These are phyloP conservation scores for Kandelia obovata DNA, from an alignment of 345 rosid genomes.

Conservation along the genomic window DNA sequence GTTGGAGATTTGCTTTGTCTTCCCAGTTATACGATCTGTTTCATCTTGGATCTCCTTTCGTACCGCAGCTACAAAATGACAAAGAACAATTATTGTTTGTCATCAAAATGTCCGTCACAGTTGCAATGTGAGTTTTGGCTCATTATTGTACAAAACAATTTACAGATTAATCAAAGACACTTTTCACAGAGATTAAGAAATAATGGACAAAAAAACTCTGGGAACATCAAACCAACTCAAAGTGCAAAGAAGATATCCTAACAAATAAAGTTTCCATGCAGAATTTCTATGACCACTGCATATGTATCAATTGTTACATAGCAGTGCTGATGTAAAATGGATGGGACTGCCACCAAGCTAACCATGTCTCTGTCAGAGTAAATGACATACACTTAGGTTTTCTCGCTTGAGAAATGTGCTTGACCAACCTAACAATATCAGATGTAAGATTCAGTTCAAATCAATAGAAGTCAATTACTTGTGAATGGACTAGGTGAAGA, in stretches of 20 bases:
- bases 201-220: not conserved
- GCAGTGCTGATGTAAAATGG: not conserved
- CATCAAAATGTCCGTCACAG: not conserved
- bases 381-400: not conserved
- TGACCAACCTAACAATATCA: not conserved
- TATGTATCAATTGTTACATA: not conserved
- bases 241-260: not conserved
- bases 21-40: constrained; percentile 75
- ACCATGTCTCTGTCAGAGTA: not conserved
- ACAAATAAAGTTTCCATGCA: not conserved
- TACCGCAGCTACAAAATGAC: constrained; percentile 49
- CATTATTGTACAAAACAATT: not conserved
- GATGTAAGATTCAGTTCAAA: not conserved
- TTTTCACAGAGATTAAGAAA: not conserved
- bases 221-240: not conserved
- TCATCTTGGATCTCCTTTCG: constrained; percentile 70
- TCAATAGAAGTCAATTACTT: not conserved
- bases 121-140: not conserved
- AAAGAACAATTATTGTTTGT: constrained; percentile 5
- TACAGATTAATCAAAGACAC: not conserved
- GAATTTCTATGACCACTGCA: not conserved
- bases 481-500: not conserved
- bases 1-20: constrained; percentile 65
- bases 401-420: not conserved
- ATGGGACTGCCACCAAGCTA: not conserved